Evolutionary conservation across 192 early-diverging fungal species (phyloP).

Genomic region (Coemansia sp.): DNA sequence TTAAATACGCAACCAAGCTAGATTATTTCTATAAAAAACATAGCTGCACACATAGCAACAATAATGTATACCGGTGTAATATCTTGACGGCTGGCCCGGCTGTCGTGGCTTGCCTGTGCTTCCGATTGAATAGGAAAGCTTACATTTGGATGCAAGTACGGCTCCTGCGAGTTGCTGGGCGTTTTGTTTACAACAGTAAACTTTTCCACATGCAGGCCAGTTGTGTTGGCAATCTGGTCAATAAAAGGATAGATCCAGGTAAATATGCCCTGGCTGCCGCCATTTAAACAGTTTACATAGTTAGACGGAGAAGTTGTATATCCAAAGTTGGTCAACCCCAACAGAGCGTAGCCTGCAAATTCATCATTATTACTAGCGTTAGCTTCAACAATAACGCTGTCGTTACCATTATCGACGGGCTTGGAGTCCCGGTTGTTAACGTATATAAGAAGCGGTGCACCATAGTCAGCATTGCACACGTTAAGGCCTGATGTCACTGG

Average conservation of each 20-base stretch:
- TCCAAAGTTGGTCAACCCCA: constrained; percentile 1
- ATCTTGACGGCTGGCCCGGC: background rate
- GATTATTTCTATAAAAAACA: too few relatives aligned
- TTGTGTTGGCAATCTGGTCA: background rate
- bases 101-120: background rate
- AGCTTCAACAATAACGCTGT: background rate
- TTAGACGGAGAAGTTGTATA: background rate
- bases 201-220: constrained; percentile 6
- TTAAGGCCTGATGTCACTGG: background rate
- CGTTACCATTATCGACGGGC: background rate
- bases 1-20: too few relatives aligned
- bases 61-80: background rate
- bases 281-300: background rate
- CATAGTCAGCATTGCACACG: background rate
- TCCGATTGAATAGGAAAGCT: background rate
- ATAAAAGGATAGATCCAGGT: constrained; percentile 1
- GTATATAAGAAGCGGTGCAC: background rate
- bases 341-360: background rate
- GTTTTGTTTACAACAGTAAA: constrained; percentile 3
- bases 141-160: background rate
- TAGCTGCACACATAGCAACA: too few relatives aligned
- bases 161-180: background rate
- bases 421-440: background rate
- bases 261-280: background rate
- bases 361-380: background rate